These are phyloP conservation scores for Yarrowia bubula DNA, from an alignment of 805 yeast genomes.

Conservation along the genomic window DNA sequence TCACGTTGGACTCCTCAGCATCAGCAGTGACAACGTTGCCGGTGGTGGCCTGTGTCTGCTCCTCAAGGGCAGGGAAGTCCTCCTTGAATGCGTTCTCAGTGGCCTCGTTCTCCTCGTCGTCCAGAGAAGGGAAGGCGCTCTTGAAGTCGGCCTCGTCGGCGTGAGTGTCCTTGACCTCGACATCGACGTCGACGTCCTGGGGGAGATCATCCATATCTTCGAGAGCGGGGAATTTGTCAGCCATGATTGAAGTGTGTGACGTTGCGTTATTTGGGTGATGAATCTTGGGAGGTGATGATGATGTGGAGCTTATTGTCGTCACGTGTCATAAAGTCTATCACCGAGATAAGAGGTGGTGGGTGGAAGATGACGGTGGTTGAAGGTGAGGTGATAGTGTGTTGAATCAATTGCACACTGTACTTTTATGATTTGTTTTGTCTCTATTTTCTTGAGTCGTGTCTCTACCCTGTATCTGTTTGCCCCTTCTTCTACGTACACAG, in stretches of 20 bases:
- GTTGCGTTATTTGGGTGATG: conserved; percentile 16
- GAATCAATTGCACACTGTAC: background rate
- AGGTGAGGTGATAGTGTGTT: too few relatives aligned
- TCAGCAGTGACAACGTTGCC: conserved; percentile 13
- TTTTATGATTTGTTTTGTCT: background rate
- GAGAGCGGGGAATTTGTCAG: conserved; percentile 40
- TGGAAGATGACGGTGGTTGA: background rate
- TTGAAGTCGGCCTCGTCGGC: conserved; percentile 44
- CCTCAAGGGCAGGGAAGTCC: conserved; percentile 33
- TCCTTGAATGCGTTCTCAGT: conserved; percentile 31
- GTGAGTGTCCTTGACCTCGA: conserved; percentile 35
- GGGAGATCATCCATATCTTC: conserved; percentile 40
- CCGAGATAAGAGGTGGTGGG: too few relatives aligned
- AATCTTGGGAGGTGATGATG: conserved; percentile 17
- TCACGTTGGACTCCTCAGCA: conserved; percentile 29
- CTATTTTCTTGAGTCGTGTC: background rate
- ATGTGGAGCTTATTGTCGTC: conserved; percentile 24
- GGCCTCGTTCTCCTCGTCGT: conserved; percentile 44
- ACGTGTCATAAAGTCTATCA: background rate
- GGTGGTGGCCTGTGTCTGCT: conserved; percentile 9
- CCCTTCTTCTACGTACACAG: background rate
- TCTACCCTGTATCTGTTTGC: too few relatives aligned
- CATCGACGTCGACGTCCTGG: conserved; percentile 29
- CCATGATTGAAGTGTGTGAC: conserved; percentile 33
- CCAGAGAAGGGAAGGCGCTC: conserved; percentile 43